Evolutionary conservation across 257 asterid species (phyloP), one percentile per base, ranked within the genome.

Genomic region (Nicotiana paniculata): DNA sequence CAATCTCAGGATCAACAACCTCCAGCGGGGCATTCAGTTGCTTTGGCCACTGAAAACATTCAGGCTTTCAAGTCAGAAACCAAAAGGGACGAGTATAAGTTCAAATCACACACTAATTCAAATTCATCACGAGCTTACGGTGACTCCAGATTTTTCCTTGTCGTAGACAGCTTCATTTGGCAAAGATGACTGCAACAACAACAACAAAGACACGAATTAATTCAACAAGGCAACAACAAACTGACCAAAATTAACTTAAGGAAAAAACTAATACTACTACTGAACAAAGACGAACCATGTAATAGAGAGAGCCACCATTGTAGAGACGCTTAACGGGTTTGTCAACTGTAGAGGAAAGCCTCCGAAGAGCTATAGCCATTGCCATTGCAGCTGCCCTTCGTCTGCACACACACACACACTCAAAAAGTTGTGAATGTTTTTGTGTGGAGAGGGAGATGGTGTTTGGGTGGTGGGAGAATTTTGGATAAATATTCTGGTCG

Each of bases 1-100:
- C 89, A 88, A 95, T 84, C 90, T 95, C 95, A 48, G 97, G 97
- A 92, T 95, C 97, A 43, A 92, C 89, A 88, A 92, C 94, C 74
- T 93, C 93, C 81, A 95, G 85, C 2, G 95, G 91, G 58, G 95
- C 92, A 86, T 95, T 95, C 87, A 95, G 84, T 85, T 93, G 97
- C 59, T 91, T 93, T 51, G 90, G 89, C 98, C 97, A 95, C 98
- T 93, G 90, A 70, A 70, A 70, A 4, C 5, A 70, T 43, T 70
- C 6, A 70, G 6, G 3, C 4, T 70, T 70, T 43, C 59, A 72
- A 21, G 59, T 72, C 78, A 72, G 78, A 72, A 46, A 46, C 1
- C 1, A 21, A 46, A 72, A 28, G 8, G 7, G 9, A 37, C 12
- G 3, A 43, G 35, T 21, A 70, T 21, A 46, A 43, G 35, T 72